Evolutionary conservation across 2,329 filamentous ascomycete genomes (phyloP).

Genomic region (Stromatinia cepivora): DNA sequence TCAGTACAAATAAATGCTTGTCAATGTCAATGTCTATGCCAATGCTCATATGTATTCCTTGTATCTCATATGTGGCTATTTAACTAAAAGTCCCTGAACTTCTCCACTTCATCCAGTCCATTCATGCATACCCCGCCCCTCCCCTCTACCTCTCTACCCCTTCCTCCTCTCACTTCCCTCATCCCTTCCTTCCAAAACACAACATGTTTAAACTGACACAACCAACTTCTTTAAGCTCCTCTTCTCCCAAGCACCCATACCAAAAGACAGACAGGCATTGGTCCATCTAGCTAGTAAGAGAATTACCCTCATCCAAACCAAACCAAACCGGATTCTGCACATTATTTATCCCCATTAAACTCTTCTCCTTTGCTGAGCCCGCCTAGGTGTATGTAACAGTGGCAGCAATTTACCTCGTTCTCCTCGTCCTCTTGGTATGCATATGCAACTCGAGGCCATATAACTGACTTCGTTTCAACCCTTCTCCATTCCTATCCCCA

Average conservation of each 20-base stretch:
- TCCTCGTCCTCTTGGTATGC: not conserved
- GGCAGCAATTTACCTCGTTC: not conserved
- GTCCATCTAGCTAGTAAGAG: no score
- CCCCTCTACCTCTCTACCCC: not conserved
- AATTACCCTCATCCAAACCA: no score
- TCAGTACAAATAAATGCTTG: not conserved
- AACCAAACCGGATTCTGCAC: no score
- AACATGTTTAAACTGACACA: not conserved
- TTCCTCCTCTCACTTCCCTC: not conserved
- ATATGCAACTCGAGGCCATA: not conserved
- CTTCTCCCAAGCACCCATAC: not conserved
- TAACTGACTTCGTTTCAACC: not conserved
- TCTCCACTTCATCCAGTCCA: not conserved
- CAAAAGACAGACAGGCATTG: no score
- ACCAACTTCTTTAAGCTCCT: not conserved
- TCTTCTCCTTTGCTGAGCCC: no score
- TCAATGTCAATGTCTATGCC: not conserved
- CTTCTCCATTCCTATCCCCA: not conserved
- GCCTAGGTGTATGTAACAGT: not conserved
- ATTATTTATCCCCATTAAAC: no score
- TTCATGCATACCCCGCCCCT: not conserved
- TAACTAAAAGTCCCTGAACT: not conserved
- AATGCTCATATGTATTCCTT: constrained; percentile 6
- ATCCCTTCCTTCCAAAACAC: not conserved
- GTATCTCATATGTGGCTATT: constrained; percentile 1